Evolutionary conservation across 208 protist genomes (phyloP).

Genomic region (Leishmania major): DNA sequence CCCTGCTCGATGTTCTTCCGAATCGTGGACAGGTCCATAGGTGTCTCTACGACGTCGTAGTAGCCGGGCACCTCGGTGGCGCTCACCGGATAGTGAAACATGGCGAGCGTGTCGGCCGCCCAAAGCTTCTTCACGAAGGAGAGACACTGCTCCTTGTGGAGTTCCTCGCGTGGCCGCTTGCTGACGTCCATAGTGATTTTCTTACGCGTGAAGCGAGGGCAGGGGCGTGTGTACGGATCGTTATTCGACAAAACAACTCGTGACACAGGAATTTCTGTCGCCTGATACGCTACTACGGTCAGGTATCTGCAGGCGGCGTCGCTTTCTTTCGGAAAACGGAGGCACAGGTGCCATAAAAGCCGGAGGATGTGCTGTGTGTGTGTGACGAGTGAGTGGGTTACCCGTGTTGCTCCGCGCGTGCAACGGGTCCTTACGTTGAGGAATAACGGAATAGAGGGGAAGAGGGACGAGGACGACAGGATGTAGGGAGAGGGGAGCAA

Average conservation of each 20-base stretch:
- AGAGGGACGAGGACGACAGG: background rate
- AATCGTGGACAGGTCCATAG: constrained; percentile 87
- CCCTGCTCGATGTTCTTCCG: constrained; percentile 58
- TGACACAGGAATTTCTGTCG: background rate
- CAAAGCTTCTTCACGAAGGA: constrained; percentile 72
- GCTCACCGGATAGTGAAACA: constrained; percentile 90
- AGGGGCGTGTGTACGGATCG: too few species aligned
- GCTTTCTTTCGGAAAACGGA: background rate
- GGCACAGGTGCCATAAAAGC: background rate
- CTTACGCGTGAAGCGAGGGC: background rate
- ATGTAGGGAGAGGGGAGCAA: background rate
- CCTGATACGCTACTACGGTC: background rate
- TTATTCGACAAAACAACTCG: background rate
- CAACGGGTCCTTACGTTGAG: background rate
- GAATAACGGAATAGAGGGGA: background rate
- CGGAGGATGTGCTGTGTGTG: background rate
- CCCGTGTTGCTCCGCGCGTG: background rate
- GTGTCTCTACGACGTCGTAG: constrained; percentile 56
- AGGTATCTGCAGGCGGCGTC: background rate
- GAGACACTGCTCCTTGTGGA: constrained; percentile 66
- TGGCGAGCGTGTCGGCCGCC: constrained; percentile 75
- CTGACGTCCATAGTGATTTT: constrained; percentile 11
- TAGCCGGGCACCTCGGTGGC: constrained; percentile 79
- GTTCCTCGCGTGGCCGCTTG: constrained; percentile 41
- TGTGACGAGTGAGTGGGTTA: background rate